Base-by-base conservation (phyloP, 768 basidiomycete genomes). In the Gymnopilus dilepis region DNA sequence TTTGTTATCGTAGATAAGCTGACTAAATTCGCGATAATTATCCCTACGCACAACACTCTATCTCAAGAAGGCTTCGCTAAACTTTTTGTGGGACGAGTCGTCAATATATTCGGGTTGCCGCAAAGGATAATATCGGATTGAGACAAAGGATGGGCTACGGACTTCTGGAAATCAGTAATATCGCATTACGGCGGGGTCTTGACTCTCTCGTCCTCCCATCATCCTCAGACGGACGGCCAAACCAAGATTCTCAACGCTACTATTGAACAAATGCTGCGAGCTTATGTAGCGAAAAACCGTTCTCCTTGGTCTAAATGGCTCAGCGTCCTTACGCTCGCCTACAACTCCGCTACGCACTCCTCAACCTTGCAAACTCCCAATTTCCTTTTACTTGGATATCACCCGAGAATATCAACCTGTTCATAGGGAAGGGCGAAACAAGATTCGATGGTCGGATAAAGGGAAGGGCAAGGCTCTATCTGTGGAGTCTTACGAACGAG, bases 131-230 rank as follows among this genome's bases (percentile, higher is more conserved):
- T 72, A 0, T 42, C 66, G 0, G 68, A 69, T 48, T 0, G 66
- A 17, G 70, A 70, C 34, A 65, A 58, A 22, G 24, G 65, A 5
- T 72, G 67, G 70, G 50, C 62, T n/a, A 65, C 64, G 0, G 66
- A 51, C 2, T 74, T 77, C 62, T 77, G 74, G 71, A 63, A 65
- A 60, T 59, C 65, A 22, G 53, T 74, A 3, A 58, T 66, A n/a
- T n/a, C n/a, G n/a, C n/a, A n/a, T 1, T 3, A 37, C 1, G 60
- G 75, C n/a, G 71, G 69, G 0, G 61, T 66, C 2, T 56, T 63
- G 52, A 63, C 62, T 3, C 47, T 77, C 0, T 73, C 78, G 1
- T 75, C 75, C 0, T 63, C 73, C 0, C 72, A 77, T 48, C 80
- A 80, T 58, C 78, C 76, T 7, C 56, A 58, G 24, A 24, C 41